Evolutionary conservation across 2,329 filamentous ascomycete species (phyloP), one percentile per base, ranked within the genome.

Genomic region (Cryphonectria parasitica): DNA sequence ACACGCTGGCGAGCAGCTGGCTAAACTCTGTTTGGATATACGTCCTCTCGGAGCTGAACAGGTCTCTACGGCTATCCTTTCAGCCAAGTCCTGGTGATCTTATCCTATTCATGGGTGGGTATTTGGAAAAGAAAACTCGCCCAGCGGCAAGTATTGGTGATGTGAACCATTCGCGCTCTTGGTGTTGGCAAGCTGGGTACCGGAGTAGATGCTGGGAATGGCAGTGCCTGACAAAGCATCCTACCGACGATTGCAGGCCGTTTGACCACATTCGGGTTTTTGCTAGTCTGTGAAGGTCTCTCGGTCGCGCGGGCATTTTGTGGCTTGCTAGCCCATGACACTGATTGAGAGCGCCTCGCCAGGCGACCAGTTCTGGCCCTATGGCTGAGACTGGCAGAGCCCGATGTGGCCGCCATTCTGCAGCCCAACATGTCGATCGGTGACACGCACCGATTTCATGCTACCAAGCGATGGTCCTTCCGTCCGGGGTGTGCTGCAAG

Each of bases 311-410:
- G 45, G 22, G 31, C 36, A 58, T 25, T 43, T n/a, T 39, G 60
- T 64, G 61, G 67, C 54, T 66, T 67, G 70, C 70, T 45, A 62
- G 34, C 62, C 65, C 65, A 39, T 28, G 58, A 67, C 56, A 60
- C 34, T 67, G 31, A 49, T 45, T 64, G 67, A 1, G 36, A n/a
- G 52, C 58, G 61, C 70, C 70, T 72, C 54, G 34, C 67, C 61
- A 70, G 70, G 68, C 70, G 65, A 66, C 68, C 3, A 58, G 2
- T 25, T 19, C 28, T 45, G 54, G 45, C 63, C 61, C 65, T 67
- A 63, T 63, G 62, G 61, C n/a, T 65, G 28, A 64, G 56, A 66
- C 49, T 25, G 34, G 71, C 66, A 45, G 63, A 45, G 66, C 65
- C 68, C 15, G 54, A 28, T 39, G 58, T 49, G 43, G n/a, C 34